Evolutionary conservation across 768 basidiomycete genomes (phyloP).

Genomic region (Strobilomyces dryophilus): DNA sequence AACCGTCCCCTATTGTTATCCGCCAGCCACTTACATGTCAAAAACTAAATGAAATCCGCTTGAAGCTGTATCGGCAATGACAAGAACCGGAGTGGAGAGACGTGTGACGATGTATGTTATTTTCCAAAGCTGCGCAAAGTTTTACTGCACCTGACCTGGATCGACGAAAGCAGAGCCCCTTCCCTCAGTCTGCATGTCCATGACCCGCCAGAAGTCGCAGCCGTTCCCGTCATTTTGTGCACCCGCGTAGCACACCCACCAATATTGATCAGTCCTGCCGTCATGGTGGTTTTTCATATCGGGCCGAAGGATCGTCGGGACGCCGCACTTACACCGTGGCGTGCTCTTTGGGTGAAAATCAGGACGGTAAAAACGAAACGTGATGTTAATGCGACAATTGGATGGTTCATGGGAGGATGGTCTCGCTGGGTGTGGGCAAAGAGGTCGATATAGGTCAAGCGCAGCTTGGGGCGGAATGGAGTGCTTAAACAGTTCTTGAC

Average conservation of each 20-base stretch:
- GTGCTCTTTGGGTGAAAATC: constrained; percentile 66
- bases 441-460: constrained; percentile 70
- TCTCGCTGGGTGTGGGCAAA: constrained; percentile 36
- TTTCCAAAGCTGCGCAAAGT: not conserved
- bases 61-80: not conserved
- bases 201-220: constrained; percentile 68
- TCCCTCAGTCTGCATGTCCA: constrained; percentile 67
- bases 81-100: not conserved
- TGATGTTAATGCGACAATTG: constrained; percentile 78
- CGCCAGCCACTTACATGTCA: not conserved
- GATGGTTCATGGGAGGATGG: constrained; percentile 38
- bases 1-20: not conserved
- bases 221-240: constrained; percentile 84
- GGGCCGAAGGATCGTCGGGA: constrained; percentile 66
- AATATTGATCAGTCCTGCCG: constrained; percentile 56
- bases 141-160: constrained; percentile 2
- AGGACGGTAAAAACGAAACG: constrained; percentile 82
- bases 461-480: constrained; percentile 66
- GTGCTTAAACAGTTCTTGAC: constrained; percentile 82
- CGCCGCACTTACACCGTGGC: constrained; percentile 68
- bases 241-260: constrained; percentile 75
- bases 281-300: constrained; percentile 75
- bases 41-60: not conserved
- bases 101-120: not conserved
- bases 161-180: constrained; percentile 46